These are phyloP conservation scores for Carpinus fangiana DNA, from an alignment of 306 rosid genomes.

Conservation along the genomic window DNA sequence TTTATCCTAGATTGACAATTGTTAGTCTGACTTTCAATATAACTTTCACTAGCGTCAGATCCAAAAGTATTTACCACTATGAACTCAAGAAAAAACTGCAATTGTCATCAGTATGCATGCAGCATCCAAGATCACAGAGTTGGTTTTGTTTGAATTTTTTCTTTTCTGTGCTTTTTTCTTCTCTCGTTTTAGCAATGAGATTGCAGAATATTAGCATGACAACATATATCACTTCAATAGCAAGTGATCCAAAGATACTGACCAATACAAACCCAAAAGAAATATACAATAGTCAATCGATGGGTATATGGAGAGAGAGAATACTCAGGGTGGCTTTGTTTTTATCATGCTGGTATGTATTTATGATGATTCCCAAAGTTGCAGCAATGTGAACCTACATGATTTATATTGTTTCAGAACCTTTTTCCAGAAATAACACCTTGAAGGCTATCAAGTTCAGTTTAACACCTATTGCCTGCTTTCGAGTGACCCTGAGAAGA, in stretches of 20 bases:
- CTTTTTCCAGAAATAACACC: not conserved
- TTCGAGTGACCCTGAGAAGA: not conserved
- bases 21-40: not conserved
- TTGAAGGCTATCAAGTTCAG: not conserved
- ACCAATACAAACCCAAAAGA: not conserved
- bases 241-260: not conserved
- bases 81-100: not conserved
- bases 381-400: not conserved
- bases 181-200: not conserved
- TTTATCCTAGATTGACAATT: not conserved
- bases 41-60: not conserved
- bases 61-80: not conserved
- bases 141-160: not conserved
- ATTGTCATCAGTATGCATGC: not conserved
- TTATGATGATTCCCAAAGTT: not conserved
- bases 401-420: not conserved
- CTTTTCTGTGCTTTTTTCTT: too few relatives aligned
- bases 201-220: not conserved
- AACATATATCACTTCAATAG: not conserved
- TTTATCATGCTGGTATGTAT: not conserved
- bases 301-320: not conserved
- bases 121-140: not conserved
- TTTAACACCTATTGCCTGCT: not conserved
- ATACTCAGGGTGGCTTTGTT: not conserved
- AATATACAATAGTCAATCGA: not conserved